These are phyloP conservation scores for Phytophthora niederhauseri DNA, from an alignment of 352 stramenopile genomes.

Conservation along the genomic window DNA sequence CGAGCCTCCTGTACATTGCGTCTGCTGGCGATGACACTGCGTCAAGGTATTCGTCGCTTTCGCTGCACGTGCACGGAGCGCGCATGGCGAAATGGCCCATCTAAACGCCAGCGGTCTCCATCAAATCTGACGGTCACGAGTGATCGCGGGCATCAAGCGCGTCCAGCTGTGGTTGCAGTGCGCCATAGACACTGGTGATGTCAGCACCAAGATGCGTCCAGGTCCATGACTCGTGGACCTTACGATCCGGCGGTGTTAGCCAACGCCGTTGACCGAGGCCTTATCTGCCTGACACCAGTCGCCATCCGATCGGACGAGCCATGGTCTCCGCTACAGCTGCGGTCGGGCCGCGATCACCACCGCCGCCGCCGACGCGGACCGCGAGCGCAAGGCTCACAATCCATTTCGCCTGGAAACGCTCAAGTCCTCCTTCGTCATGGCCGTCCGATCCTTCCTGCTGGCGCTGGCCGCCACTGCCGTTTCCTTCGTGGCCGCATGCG, in stretches of 20 bases:
- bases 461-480: slow-evolving; percentile 5
- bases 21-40: no score
- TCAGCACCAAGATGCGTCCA: no score
- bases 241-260: background rate
- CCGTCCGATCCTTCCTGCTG: slow-evolving; percentile 22
- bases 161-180: background rate
- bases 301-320: background rate
- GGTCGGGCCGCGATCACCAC: background rate
- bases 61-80: no score
- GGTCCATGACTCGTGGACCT: slow-evolving; percentile 4
- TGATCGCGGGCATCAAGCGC: no score
- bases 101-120: background rate
- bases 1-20: no score
- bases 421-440: slow-evolving; percentile 30
- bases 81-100: slow-evolving; percentile 1
- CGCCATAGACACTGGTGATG: background rate
- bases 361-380: no score
- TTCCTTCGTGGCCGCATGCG: slow-evolving; percentile 5
- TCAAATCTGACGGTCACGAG: no score
- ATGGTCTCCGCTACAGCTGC: slow-evolving; percentile 16
- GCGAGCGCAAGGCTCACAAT: slow-evolving; percentile 3
- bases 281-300: slow-evolving; percentile 11
- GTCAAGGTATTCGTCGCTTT: no score
- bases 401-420: slow-evolving; percentile 14
- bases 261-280: background rate